Conservation (phyloP, 2,329 filamentous ascomycete genomes). For the Paracoccidioides lutzii region DNA sequence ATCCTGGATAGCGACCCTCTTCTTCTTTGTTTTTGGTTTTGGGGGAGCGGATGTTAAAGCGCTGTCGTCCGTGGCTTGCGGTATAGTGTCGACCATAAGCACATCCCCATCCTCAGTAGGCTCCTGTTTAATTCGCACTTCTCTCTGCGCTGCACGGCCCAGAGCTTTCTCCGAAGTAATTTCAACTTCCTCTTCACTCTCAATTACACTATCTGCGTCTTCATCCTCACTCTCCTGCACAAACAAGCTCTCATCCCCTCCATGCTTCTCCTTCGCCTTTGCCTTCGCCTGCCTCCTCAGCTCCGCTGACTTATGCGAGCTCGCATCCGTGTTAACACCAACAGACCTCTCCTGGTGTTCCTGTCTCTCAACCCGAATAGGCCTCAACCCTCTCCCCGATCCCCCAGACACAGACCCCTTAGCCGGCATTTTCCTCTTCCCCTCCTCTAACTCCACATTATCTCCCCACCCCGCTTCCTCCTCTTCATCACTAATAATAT, state of each 20-base stretch:
- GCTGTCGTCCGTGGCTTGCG: constrained; percentile 16
- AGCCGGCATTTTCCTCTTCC: constrained; percentile 19
- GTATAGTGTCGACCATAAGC: constrained; percentile 22
- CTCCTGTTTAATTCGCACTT: constrained; percentile 40
- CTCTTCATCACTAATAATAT: constrained; percentile 42
- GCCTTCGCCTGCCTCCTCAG: constrained; percentile 25
- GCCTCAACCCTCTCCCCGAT: constrained; percentile 27
- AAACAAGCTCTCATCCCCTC: constrained; percentile 22
- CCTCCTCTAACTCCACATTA: constrained; percentile 35
- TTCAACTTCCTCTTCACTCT: constrained; percentile 21
- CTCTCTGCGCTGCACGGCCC: constrained; percentile 26
- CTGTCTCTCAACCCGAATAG: constrained; percentile 43
- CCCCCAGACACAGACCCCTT: constrained; percentile 14
- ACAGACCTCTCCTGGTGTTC: constrained; percentile 43
- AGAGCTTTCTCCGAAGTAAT: constrained; percentile 32
- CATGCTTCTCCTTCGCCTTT: constrained; percentile 13
- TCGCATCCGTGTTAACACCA: constrained; percentile 43
- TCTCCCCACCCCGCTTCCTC: constrained; percentile 17
- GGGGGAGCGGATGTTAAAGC: neutral
- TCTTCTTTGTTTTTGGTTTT: constrained; percentile 11
- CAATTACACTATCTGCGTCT: neutral
- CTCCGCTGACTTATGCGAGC: constrained; percentile 32
- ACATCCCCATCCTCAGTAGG: constrained; percentile 39
- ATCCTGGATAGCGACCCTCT: constrained; percentile 15
- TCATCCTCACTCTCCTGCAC: constrained; percentile 22